These are phyloP conservation scores for Graphilbum ipis-grandicollis DNA, from an alignment of 2,329 filamentous ascomycete species.

Conservation along the genomic window DNA sequence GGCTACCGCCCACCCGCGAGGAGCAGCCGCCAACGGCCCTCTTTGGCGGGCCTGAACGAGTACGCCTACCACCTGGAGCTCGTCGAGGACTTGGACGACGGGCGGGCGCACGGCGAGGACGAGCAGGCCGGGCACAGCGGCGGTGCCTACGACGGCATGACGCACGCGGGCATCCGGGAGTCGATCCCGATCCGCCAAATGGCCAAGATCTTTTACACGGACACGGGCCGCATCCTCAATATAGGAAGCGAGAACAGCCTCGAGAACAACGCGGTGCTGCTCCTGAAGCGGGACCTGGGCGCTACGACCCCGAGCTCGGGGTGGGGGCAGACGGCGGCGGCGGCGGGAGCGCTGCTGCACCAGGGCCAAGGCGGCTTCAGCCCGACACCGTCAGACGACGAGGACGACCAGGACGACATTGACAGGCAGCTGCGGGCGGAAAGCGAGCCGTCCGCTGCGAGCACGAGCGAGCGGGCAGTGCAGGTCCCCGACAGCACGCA, in stretches of 20 bases:
- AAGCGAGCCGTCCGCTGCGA: too few relatives aligned
- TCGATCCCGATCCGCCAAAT: constrained; percentile 40
- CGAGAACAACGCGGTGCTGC: constrained; percentile 53
- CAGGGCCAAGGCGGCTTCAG: background rate
- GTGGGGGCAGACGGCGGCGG: background rate
- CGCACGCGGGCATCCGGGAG: constrained; percentile 30
- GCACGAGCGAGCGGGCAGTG: too few relatives aligned
- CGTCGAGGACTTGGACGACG: constrained; percentile 58
- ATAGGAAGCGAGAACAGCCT: constrained; percentile 44
- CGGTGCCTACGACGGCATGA: constrained; percentile 20
- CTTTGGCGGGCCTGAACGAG: constrained; percentile 13
- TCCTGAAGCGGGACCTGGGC: constrained; percentile 49
- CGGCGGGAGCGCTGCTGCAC: background rate
- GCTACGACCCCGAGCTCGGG: background rate
- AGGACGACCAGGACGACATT: constrained; percentile 27
- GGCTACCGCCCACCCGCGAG: constrained; percentile 14
- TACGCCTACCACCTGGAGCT: constrained; percentile 71
- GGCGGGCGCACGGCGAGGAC: constrained; percentile 30
- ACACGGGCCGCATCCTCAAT: constrained; percentile 77
- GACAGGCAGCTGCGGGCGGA: constrained; percentile 27
- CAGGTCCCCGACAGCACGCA: too few relatives aligned
- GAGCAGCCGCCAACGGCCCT: background rate
- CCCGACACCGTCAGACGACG: constrained; percentile 12
- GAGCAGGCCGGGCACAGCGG: constrained; percentile 10
- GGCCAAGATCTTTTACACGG: constrained; percentile 84